Evolutionary conservation across 2,329 filamentous ascomycete genomes (phyloP).

Genomic region (Diaporthe humulicola): DNA sequence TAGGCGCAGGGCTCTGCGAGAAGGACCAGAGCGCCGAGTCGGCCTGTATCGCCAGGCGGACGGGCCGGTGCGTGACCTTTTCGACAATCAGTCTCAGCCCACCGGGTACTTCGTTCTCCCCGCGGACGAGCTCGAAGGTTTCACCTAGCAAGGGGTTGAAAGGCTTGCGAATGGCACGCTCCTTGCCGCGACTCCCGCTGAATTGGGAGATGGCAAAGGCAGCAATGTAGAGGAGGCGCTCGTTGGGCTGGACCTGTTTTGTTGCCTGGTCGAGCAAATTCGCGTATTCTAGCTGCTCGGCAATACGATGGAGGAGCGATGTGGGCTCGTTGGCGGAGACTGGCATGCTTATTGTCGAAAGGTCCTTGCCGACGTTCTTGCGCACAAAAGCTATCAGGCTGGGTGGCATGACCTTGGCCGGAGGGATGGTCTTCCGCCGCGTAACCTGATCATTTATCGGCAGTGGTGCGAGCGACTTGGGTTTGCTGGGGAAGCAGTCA

Average conservation of each 20-base stretch:
- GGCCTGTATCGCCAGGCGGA: conserved; percentile 93
- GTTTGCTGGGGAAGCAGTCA: conserved; percentile 78
- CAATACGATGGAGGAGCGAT: conserved; percentile 87
- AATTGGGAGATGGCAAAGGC: conserved; percentile 93
- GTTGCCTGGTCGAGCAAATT: conserved; percentile 84
- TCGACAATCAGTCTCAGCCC: conserved; percentile 95
- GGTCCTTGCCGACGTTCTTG: conserved; percentile 98
- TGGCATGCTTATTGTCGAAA: conserved; percentile 97
- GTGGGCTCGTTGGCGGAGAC: conserved; percentile 95
- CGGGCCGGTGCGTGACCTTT: conserved; percentile 93
- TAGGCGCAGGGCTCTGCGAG: conserved; percentile 86
- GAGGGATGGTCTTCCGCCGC: conserved; percentile 78
- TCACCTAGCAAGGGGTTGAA: conserved; percentile 98
- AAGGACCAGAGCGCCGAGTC: conserved; percentile 89
- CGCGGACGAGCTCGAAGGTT: conserved; percentile 91
- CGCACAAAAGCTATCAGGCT: conserved; percentile 94
- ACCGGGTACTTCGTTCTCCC: conserved; percentile 77
- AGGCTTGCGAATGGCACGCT: conserved; percentile 93
- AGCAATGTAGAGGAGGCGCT: conserved; percentile 86
- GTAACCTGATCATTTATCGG: conserved; percentile 76
- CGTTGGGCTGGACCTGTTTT: conserved; percentile 68
- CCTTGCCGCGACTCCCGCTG: conserved; percentile 84
- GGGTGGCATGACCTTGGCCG: conserved; percentile 84
- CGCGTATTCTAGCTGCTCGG: conserved; percentile 93
- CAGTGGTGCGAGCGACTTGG: conserved; percentile 82